phyloP scores from a whole-genome alignment of 2,329 filamentous ascomycete genomes.

The Cladosporium phlei region DNA sequence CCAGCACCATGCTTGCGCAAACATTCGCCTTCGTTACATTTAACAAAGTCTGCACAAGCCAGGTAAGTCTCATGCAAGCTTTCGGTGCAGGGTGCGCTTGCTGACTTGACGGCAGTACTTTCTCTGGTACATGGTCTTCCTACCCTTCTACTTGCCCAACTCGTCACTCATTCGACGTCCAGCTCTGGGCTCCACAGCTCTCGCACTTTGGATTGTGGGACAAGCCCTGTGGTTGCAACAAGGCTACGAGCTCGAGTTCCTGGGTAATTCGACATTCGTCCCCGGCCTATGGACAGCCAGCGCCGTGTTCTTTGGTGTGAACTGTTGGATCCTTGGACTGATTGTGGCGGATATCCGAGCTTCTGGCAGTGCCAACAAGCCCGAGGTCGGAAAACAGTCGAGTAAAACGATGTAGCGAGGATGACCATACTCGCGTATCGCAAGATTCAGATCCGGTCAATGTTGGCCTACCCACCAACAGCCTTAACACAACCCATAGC shows the following conservation, averaged over 20 bases:
- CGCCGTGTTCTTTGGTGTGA: conserved; percentile 75
- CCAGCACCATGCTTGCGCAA: conserved; percentile 84
- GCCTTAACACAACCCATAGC: conserved; percentile 59
- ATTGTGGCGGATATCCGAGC: conserved; percentile 62
- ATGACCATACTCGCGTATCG: too few species aligned
- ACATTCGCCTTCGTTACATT: conserved; percentile 97
- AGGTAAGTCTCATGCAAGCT: conserved; percentile 54
- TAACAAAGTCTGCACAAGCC: conserved; percentile 98
- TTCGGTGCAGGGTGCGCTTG: neutral
- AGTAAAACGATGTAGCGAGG: neutral
- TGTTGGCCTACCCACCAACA: conserved; percentile 41
- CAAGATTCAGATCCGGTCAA: too few species aligned
- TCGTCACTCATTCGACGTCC: conserved; percentile 66
- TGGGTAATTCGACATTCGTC: conserved; percentile 77
- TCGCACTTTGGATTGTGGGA: conserved; percentile 67
- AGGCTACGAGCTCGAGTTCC: conserved; percentile 47
- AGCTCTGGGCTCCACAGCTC: conserved; percentile 58
- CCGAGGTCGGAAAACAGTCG: neutral
- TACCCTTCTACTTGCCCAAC: conserved; percentile 81
- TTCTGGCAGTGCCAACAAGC: neutral
- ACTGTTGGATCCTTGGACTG: conserved; percentile 80
- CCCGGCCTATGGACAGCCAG: conserved; percentile 76
- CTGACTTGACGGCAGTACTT: conserved; percentile 65
- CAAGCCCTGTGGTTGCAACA: conserved; percentile 56
- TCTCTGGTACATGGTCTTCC: conserved; percentile 92